Evolutionary conservation across 2,329 filamentous ascomycete genomes (phyloP), one percentile per base, ranked within the genome.

Genomic region (Chaetomium strumarium): DNA sequence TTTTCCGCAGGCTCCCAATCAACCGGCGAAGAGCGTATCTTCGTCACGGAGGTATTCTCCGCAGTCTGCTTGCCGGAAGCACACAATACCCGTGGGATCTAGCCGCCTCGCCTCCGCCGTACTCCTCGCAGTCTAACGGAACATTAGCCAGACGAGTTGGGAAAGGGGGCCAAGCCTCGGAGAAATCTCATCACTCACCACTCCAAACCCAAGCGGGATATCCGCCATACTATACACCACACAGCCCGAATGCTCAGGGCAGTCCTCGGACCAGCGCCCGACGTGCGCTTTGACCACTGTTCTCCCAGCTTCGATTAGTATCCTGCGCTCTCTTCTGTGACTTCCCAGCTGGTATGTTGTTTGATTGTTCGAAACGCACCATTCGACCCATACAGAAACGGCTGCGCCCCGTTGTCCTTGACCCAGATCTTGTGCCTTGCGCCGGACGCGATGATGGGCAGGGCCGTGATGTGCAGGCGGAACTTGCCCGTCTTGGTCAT

Each of bases 401-500:
- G 92, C 90, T 96, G 96, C 66, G 95, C 91, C 61, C 93, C 93
- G 72, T 97, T 97, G 55, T 85, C 81, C 72, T 95, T 95, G 61
- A 99, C 85, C 90, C 91, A 97, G 62, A 97, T 84, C 81, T 97
- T 97, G 74, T 96, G 95, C 55, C 93, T 79, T 41, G 92, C 92
- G 69, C 96, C 90, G 60, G 89, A 86, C 52, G 91, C 88, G 60
- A 99, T 86, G 58, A 96, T 81, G 58, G 90, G 86, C 53, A 99
- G 66, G 5, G 79, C 88, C 1, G 92, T 97, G 66, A 97, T 88
- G 74, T 96, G 91, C 51, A 99, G 77, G 49, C 92, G 78, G 75
- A 99, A 97, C 71, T 97, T 96, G 58, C 90, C 90, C 5, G 90
- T 88, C 77, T 96, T 97, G 57, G 91, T 96, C 75, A 96, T 95